These are phyloP conservation scores for Dryas integrifolia DNA, from an alignment of 331 rosid genomes.

Conservation along the genomic window DNA sequence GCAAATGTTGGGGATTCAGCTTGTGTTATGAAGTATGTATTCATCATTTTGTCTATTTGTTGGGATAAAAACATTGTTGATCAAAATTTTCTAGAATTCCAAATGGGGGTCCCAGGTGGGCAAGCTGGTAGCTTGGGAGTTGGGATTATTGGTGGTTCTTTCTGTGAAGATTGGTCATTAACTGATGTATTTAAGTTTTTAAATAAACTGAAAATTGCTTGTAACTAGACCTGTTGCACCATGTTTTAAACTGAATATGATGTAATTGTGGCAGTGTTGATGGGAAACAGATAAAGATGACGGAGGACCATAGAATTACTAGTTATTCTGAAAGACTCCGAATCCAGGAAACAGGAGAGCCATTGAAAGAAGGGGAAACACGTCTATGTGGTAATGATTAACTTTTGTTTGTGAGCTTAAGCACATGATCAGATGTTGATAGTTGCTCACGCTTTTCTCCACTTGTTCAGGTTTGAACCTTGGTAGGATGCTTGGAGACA, in stretches of 20 bases:
- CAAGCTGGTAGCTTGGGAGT: not conserved
- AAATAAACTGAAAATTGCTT: too few relatives aligned
- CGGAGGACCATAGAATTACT: constrained; percentile 82
- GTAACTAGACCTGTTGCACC: not conserved
- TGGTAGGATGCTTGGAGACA: constrained; percentile 98
- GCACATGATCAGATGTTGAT: constrained; percentile 11
- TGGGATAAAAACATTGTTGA: constrained; percentile 15
- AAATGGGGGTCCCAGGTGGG: not conserved
- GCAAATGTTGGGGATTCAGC: constrained; percentile 97
- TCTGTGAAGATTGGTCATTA: not conserved
- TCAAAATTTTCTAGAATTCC: not conserved
- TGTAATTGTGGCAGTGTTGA: constrained; percentile 56
- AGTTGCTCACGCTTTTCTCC: constrained; percentile 29
- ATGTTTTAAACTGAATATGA: constrained; percentile 8
- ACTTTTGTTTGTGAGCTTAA: constrained; percentile 8
- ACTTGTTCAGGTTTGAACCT: constrained; percentile 82
- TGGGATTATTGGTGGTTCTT: not conserved
- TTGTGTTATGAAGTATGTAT: constrained; percentile 73
- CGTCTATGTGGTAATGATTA: constrained; percentile 68
- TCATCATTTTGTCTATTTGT: constrained; percentile 19
- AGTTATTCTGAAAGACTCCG: constrained; percentile 71
- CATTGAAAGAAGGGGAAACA: constrained; percentile 83
- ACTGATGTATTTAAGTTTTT: too few relatives aligned
- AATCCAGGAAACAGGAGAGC: constrained; percentile 72
- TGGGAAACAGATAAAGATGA: constrained; percentile 72